Base-by-base conservation (phyloP, 352 stramenopile species). In the Phytophthora pini region DNA sequence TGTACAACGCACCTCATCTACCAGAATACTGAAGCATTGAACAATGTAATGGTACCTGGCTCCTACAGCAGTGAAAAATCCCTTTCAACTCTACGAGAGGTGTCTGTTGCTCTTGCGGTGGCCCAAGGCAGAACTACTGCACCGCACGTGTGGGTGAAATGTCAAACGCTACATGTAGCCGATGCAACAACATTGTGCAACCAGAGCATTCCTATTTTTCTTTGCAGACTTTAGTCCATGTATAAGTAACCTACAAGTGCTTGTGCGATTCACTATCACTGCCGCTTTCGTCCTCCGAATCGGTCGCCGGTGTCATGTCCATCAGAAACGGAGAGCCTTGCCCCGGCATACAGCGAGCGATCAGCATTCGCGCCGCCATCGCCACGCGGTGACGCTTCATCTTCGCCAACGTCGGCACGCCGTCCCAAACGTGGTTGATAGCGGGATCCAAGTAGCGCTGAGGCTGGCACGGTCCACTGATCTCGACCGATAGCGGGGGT, bases 381-480 rank as follows among this genome's bases (percentile, higher is more conserved):
- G 27, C 40, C 17, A 65, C 20, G 8, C 31, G 41, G 26, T 69
- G 58, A 8, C 59, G 65, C 54, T 65, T 74, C 54, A 70, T 70
- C 13, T 15, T 66, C 20, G 60, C 60, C 53, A 74, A 31, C 8
- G 54, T 70, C 34, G 53, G 60, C 13, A 72, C 51, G 38, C 53
- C 70, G 27, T 69, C 61, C 54, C 65, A 74, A 0, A 64, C 51
- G 45, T 68, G 49, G 40, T 64, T 61, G 15, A 70, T 63, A 1
- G 46, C 49, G 3, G 44, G 17, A 8, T 70, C 45, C 17, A 70
- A 65, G 61, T 78, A 78, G 12, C 61, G 65, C 22, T 78, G 70
- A 6, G 70, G 70, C 26, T 78, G 70, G 32, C 61, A 75, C 17
- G 70, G 70, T 4, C 70, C 70, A 10, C 24, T 58, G 50, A 78